Evolutionary conservation across 1,284 basidiomycete genomes (phyloP).

Genomic region (Amylostereum areolatum): DNA sequence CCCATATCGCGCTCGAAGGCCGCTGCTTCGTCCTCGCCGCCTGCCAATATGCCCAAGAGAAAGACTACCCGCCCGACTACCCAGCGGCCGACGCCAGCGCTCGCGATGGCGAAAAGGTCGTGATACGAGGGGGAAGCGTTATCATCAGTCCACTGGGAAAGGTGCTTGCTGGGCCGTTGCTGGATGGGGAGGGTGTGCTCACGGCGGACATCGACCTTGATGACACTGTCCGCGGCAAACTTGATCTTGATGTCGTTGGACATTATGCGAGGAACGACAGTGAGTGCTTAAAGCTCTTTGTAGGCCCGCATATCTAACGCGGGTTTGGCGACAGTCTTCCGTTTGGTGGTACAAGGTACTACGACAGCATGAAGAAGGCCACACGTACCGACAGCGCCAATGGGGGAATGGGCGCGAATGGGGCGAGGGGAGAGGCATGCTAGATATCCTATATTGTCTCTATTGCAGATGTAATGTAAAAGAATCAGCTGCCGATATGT

Average conservation of each 20-base stretch:
- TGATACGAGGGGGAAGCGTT: conserved; percentile 65
- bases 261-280: conserved; percentile 65
- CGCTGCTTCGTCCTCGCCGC: conserved; percentile 69
- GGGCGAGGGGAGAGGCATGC: too few relatives aligned
- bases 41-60: conserved; percentile 58
- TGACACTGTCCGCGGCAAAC: conserved; percentile 58
- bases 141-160: conserved; percentile 66
- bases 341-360: too few relatives aligned
- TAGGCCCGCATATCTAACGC: too few relatives aligned
- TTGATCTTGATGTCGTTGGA: conserved; percentile 67
- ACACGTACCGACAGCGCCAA: too few relatives aligned
- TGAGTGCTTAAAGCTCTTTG: conserved; percentile 22
- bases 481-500: too few relatives aligned
- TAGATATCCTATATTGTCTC: too few relatives aligned
- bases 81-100: conserved; percentile 34
- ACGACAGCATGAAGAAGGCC: too few relatives aligned
- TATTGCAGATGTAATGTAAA: too few relatives aligned
- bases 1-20: conserved; percentile 72
- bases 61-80: conserved; percentile 55
- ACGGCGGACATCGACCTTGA: conserved; percentile 61
- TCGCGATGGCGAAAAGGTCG: conserved; percentile 45
- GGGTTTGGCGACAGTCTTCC: too few relatives aligned
- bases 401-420: too few relatives aligned
- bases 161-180: conserved; percentile 63
- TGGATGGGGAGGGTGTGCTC: conserved; percentile 54